Evolutionary conservation across 176 grass and related monocot genomes (phyloP), one percentile per base, ranked within the genome.

Genomic region (Paspalum notatum): DNA sequence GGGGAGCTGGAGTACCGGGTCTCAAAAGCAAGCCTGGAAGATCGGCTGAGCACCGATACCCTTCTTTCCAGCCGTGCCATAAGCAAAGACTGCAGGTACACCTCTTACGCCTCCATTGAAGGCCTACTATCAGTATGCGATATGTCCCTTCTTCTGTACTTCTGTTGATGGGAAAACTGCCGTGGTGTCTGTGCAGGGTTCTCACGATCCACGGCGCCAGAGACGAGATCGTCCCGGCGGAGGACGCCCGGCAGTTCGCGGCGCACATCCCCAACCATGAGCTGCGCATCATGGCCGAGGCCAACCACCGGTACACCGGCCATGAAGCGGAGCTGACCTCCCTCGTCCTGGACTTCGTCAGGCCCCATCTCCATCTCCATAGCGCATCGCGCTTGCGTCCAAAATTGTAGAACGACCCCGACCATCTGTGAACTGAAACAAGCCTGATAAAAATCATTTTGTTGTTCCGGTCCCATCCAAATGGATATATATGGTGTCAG

Each of bases 21-120:
- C 59, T 86, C 86, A 42, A 68, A 81, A 81, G 83, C 90, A 66
- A 91, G 92, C 46, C 72, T 98, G 38, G 72, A 85, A 39, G 95
- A 94, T 81, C 83, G 92, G 48, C 60, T 93, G 69, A 87, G 81
- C 66, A 95, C 92, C 7, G 92, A 98, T 80, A 98, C 87, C 83
- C 88, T 82, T 75, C 41, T 63, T 40, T 87, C 86, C 15, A 91
- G 92, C 79, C 78, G 79, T 75, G 85, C 86, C 50, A 93, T 95
- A 47, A 80, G 87, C 70, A 91, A 86, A 77, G 62, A 65, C 50
- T 92, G 92, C 95, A 91, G 92, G 95, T 97, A 37, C 7, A 83
- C 75, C 41, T 66, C 47, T 57, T 58, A 49, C 72, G 83, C 51
- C 17, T 56, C 18, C n/a, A n/a, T n/a, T n/a, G 32, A 32, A 32